Evolutionary conservation across 202 grass and related monocot genomes (phyloP).

Genomic region (Setaria viridis): DNA sequence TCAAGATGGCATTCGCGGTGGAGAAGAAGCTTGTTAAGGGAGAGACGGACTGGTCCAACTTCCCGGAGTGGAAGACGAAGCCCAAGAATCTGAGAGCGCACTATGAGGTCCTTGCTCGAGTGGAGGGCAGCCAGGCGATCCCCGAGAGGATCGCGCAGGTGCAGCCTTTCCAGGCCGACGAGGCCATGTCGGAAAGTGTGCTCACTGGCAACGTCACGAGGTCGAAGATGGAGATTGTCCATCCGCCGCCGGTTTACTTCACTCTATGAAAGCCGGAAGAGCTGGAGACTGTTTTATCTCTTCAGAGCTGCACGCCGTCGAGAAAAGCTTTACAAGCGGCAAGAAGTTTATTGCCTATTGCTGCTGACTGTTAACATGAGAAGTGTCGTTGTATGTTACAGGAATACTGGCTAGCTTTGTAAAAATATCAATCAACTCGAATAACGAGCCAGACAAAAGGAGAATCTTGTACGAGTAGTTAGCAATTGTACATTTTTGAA

Average conservation of each 20-base stretch:
- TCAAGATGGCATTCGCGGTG: conserved; percentile 79
- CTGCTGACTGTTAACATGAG: conserved; percentile 3
- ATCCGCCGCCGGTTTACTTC: conserved; percentile 67
- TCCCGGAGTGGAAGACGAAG: conserved; percentile 72
- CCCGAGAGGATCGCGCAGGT: conserved; percentile 73
- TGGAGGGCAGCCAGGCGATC: conserved; percentile 69
- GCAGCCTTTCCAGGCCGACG: conserved; percentile 50
- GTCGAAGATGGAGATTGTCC: conserved; percentile 56
- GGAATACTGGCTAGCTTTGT: conserved; percentile 11
- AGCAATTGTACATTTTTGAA: conserved; percentile 24
- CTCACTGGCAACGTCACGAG: conserved; percentile 59
- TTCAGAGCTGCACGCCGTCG: not conserved
- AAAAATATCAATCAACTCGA: conserved; percentile 10
- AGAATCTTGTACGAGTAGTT: not conserved
- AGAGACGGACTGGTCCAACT: conserved; percentile 60
- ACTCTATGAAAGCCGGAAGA: conserved; percentile 57
- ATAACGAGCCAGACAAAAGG: conserved; percentile 10
- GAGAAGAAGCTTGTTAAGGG: conserved; percentile 63
- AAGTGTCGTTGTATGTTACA: conserved; percentile 23
- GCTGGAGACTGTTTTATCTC: conserved; percentile 28
- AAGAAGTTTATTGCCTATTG: not conserved
- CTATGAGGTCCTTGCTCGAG: conserved; percentile 84
- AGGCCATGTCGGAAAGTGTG: conserved; percentile 48
- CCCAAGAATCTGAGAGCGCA: conserved; percentile 67
- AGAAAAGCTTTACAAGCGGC: not conserved